Base-by-base conservation (phyloP, 768 basidiomycete genomes). In the Candolleomyces aberdarensis region DNA sequence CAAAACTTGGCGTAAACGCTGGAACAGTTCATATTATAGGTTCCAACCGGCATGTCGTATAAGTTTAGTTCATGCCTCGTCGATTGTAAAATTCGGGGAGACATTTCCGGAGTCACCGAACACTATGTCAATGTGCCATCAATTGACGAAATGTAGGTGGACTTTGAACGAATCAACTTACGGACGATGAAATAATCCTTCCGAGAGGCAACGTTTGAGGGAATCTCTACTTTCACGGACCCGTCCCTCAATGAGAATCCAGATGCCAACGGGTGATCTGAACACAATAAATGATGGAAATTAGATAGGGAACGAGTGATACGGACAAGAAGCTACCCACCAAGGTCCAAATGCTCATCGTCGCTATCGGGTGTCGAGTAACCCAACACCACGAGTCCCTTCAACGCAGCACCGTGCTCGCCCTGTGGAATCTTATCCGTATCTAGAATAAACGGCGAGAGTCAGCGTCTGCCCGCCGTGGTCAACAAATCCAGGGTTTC, bases 291-390 rank as follows among this genome's bases (percentile, higher is more conserved):
- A 26, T 26, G 26, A 26, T 26, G 26, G 26, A 26, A 26, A 26
- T 26, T 1, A 26, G 26, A 26, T 26, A 26, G 2, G 26, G 26
- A 3, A 3, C 26, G 3, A 26, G 26, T 26, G 26, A 26, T 26
- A 26, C 29, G 26, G 17, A 47, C 14, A 3, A 48, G 39, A 61
- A 22, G 17, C 43, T 40, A 70, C 83, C 59, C 62, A 86, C 86
- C 46, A 39, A 74, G 67, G 59, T 85, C 76, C 62, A 86, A 71
- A 62, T 85, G 76, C 65, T 86, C 84, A 56, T 78, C 80, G 40
- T 65, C 64, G 56, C 71, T 70, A 57, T 67, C 65, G 6, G 39
- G 50, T 36, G 49, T 43, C 58, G 69, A 63, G 60, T 71, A 72
- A 10, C 85, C 86, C 26, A 87, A 77, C 8, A 85, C 64, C 47